Base-by-base conservation (phyloP, 2,329 filamentous ascomycete genomes). In the Botryosphaeria agaves region DNA sequence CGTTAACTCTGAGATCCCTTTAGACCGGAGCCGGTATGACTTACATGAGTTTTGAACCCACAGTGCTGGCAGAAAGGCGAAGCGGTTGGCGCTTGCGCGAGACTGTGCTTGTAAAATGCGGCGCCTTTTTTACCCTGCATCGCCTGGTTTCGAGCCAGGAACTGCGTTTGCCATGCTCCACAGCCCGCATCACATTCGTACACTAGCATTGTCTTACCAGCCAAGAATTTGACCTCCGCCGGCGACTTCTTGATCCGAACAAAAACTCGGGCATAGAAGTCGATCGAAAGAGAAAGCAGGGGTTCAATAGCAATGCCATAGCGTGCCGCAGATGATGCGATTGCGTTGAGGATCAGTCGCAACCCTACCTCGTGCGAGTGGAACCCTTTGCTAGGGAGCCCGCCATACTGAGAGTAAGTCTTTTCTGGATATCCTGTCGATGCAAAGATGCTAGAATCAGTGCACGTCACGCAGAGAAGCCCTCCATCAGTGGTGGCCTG, bases 381-480 rank as follows among this genome's bases (percentile, higher is more conserved):
- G 29, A 69, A 62, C 1, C 84, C 85, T 55, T 92, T 93, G 36
- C 87, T 58, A 0, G 89, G 83, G 11, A 85, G 61, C 19, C 89
- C 89, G 3, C 89, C 89, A 46, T 98, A 98, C n/a, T 93, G 63
- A 1, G 87, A 76, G 51, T 76, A 98, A 3, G 83, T 72, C 61
- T 98, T 98, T 52, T 98, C 89, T 2, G 81, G 75, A 47, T 95
- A 98, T 33, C 85, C 83, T 41, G 82, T 80, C 0, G 87, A 93
- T 1, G 87, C 87, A 68, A 85, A 98, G 2, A 98, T 82, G 7
- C 80, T 84, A 7, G 87, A 85, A 52, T 98, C 89, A 0, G 89
- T 98, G 55, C 89, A 98, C 2, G 89, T 98, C 4, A 98, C 79
- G 49, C 85, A 94, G 4, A 98, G 66, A 23, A 98, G 63, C 3